Evolutionary conservation across 1,284 basidiomycete species (phyloP).

Genomic region (Cerioporus squamosus): DNA sequence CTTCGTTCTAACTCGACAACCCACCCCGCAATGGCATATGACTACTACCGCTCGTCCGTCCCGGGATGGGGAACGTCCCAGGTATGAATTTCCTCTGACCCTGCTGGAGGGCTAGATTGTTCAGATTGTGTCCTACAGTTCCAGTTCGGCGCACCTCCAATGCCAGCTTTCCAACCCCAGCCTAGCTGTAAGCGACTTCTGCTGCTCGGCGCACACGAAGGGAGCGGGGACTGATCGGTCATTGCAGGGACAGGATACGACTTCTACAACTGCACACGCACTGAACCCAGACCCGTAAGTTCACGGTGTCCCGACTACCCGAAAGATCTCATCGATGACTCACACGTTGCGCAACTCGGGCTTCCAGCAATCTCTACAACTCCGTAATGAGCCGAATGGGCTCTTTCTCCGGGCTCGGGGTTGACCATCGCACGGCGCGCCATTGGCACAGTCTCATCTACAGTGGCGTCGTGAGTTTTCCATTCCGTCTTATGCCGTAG

Average conservation of each 20-base stretch:
- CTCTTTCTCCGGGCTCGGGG: slow-evolving; percentile 4
- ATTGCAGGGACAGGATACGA: slow-evolving; percentile 59
- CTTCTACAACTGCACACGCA: slow-evolving; percentile 65
- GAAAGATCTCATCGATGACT: neutral
- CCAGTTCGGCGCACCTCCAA: slow-evolving; percentile 55
- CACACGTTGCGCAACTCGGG: neutral
- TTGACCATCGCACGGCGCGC: slow-evolving; percentile 52
- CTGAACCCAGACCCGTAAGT: slow-evolving; percentile 59
- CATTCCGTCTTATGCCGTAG: neutral
- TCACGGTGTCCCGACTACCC: neutral
- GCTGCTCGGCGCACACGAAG: slow-evolving; percentile 15
- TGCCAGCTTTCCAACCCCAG: slow-evolving; percentile 60
- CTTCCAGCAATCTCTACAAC: slow-evolving; percentile 46
- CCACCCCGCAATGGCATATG: slow-evolving; percentile 10
- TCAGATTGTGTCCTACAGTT: slow-evolving; percentile 44
- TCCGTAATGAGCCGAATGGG: slow-evolving; percentile 58
- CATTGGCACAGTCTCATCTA: slow-evolving; percentile 66
- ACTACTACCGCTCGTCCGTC: slow-evolving; percentile 27
- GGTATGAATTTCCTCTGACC: slow-evolving; percentile 12
- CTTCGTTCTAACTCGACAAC: neutral
- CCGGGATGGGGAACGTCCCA: slow-evolving; percentile 32
- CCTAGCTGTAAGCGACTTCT: slow-evolving; percentile 49
- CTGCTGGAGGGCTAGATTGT: too few species aligned
- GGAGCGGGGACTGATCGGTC: slow-evolving; percentile 1
- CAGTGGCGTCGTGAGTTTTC: slow-evolving; percentile 50